Percentiles rank a stretch among this genome's conserved stretches.
Conservation (phyloP, 2,329 filamentous ascomycete genomes). For the Lasiodiplodia hormozganensis region DNA sequence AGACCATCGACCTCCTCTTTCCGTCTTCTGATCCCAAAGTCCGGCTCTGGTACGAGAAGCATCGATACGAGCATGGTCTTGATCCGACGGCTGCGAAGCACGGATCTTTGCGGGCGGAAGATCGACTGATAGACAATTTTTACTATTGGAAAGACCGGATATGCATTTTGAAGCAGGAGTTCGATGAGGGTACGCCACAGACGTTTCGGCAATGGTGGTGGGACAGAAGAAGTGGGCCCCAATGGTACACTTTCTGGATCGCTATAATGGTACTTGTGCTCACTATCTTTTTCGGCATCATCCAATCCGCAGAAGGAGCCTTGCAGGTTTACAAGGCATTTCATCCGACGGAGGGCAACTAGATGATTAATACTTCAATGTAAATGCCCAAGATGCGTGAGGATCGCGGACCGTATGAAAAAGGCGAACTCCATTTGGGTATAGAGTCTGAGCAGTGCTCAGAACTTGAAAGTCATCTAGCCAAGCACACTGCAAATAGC, state of each 20-base stretch:
- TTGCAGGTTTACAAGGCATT: constrained; percentile 45
- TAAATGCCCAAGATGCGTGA: not conserved
- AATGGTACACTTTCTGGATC: constrained; percentile 59
- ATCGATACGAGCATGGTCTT: constrained; percentile 31
- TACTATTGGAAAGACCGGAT: constrained; percentile 53
- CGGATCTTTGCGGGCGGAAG: constrained; percentile 42
- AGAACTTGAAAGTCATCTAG: constrained; percentile 14
- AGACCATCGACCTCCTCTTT: constrained; percentile 48
- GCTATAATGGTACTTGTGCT: constrained; percentile 46
- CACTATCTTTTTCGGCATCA: constrained; percentile 51
- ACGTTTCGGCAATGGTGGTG: constrained; percentile 53
- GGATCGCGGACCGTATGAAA: not conserved
- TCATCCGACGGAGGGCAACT: not conserved
- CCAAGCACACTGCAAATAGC: not conserved
- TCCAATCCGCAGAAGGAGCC: constrained; percentile 52
- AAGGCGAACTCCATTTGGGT: constrained; percentile 24
- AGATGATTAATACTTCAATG: not conserved
- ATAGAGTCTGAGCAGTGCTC: constrained; percentile 23
- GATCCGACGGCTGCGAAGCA: constrained; percentile 39
- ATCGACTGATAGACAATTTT: constrained; percentile 44
- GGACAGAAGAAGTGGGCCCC: constrained; percentile 50
- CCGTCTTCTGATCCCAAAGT: constrained; percentile 39
- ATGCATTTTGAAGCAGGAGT: constrained; percentile 51
- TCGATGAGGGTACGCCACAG: constrained; percentile 47
- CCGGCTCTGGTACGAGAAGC: constrained; percentile 36